Evolutionary conservation across 495 filamentous ascomycete species (phyloP).

Genomic region (Aspergillus mulundensis): DNA sequence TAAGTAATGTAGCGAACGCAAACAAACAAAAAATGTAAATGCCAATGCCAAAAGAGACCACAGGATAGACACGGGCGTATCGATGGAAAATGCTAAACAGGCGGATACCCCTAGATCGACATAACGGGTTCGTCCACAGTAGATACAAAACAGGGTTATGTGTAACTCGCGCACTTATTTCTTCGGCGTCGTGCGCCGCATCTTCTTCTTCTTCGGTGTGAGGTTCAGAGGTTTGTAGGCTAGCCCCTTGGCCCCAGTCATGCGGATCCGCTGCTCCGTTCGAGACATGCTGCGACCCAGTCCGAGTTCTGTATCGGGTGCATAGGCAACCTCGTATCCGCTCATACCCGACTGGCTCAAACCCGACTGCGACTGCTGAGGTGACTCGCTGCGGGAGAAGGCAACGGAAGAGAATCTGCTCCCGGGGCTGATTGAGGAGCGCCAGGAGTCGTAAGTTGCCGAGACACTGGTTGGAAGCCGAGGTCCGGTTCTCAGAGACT

Average conservation of each 20-base stretch:
- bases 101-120: neutral
- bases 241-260: conserved; percentile 38
- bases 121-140: neutral
- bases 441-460: conserved; percentile 18
- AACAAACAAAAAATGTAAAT: neutral
- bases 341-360: conserved; percentile 25
- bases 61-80: neutral
- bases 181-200: conserved; percentile 13
- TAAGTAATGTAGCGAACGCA: neutral
- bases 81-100: neutral
- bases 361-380: conserved; percentile 22
- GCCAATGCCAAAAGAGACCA: neutral
- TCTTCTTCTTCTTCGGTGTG: conserved; percentile 18
- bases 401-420: conserved; percentile 24
- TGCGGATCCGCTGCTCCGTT: conserved; percentile 37
- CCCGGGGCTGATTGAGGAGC: conserved; percentile 26
- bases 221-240: conserved; percentile 41
- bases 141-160: neutral
- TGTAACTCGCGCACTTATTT: conserved; percentile 1
- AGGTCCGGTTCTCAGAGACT: conserved; percentile 36
- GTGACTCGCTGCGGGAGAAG: conserved; percentile 28
- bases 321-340: conserved; percentile 37
- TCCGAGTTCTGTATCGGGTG: conserved; percentile 34
- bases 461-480: conserved; percentile 26
- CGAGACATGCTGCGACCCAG: conserved; percentile 39